phyloP scores from a whole-genome alignment of 768 basidiomycete genomes.

The Agrocybe praecox region DNA sequence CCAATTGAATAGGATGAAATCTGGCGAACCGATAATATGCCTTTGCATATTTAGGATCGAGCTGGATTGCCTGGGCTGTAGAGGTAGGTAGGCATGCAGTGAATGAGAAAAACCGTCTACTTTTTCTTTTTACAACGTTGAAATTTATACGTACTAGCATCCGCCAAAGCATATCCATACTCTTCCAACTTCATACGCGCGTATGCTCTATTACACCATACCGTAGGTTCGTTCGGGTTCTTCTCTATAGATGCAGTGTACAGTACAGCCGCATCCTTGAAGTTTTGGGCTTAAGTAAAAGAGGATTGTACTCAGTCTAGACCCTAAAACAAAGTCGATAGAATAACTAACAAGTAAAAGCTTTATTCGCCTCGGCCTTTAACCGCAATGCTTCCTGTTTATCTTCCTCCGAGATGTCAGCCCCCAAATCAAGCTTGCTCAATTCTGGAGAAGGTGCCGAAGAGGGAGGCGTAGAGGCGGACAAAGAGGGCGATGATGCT shows the following conservation, averaged over 20 bases:
- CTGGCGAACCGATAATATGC: slow-evolving; percentile 75
- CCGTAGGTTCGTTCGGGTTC: slow-evolving; percentile 85
- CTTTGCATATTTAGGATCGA: slow-evolving; percentile 91
- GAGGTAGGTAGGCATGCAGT: neutral
- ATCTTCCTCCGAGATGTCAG: slow-evolving; percentile 69
- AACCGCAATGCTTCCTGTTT: slow-evolving; percentile 66
- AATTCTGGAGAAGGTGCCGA: slow-evolving; percentile 64
- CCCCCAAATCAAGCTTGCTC: slow-evolving; percentile 48
- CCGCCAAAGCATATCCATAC: slow-evolving; percentile 87
- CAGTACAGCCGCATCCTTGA: slow-evolving; percentile 70
- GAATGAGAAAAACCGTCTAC: too few relatives aligned
- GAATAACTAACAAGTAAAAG: slow-evolving; percentile 65
- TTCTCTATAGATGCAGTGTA: slow-evolving; percentile 86
- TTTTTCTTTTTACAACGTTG: too few relatives aligned
- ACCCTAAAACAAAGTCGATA: neutral
- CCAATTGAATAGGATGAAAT: slow-evolving; percentile 1
- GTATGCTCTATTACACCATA: slow-evolving; percentile 96
- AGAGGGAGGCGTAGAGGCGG: slow-evolving; percentile 53
- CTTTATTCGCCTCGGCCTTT: slow-evolving; percentile 88
- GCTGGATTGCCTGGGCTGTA: slow-evolving; percentile 78
- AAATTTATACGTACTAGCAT: slow-evolving; percentile 81
- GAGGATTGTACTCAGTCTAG: slow-evolving; percentile 1
- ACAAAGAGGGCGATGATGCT: slow-evolving; percentile 41
- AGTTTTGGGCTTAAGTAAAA: slow-evolving; percentile 61
- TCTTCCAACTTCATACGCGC: slow-evolving; percentile 91